Conservation (phyloP, 1,139 yeast species). For the Spencermartinsiella ligniputridi region DNA sequence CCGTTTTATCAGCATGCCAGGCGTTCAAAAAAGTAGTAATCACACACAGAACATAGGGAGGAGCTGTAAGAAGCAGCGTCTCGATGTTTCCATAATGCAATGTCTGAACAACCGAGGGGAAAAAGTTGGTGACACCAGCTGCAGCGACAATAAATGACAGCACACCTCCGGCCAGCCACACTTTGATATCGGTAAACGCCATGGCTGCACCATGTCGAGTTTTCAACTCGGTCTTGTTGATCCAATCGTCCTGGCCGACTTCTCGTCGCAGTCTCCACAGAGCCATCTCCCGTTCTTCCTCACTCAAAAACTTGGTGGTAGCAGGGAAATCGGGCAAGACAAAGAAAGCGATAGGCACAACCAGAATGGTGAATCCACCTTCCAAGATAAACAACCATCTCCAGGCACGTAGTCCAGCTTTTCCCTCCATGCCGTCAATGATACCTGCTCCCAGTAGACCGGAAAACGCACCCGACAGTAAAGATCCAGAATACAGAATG, state of each 20-base stretch:
- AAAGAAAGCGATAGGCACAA: slow-evolving; percentile 19
- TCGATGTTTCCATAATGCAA: slow-evolving; percentile 46
- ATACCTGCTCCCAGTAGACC: slow-evolving; percentile 35
- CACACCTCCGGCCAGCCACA: slow-evolving; percentile 6
- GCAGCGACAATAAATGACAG: slow-evolving; percentile 51
- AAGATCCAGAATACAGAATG: slow-evolving; percentile 46
- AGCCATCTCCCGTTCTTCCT: slow-evolving; percentile 9
- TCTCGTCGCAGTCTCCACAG: slow-evolving; percentile 9
- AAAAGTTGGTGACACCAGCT: slow-evolving; percentile 54
- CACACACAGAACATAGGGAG: slow-evolving; percentile 58
- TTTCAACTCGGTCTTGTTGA: background rate
- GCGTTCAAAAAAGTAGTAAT: slow-evolving; percentile 52
- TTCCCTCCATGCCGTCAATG: slow-evolving; percentile 30
- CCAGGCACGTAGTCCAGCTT: slow-evolving; percentile 35
- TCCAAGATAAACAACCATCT: slow-evolving; percentile 37
- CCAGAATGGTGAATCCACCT: slow-evolving; percentile 31
- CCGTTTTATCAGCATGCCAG: slow-evolving; percentile 54
- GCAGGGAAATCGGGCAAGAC: slow-evolving; percentile 8
- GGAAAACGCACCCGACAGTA: slow-evolving; percentile 32
- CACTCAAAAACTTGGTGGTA: slow-evolving; percentile 6
- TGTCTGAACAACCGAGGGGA: slow-evolving; percentile 58
- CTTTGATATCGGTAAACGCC: slow-evolving; percentile 10
- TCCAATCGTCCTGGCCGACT: slow-evolving; percentile 10
- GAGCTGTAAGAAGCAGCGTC: slow-evolving; percentile 56
- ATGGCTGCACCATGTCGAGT: slow-evolving; percentile 5